Percentiles rank a stretch among this genome's conserved stretches.
phyloP scores from a whole-genome alignment of 2,329 filamentous ascomycete genomes.

The Sclerotinia borealis region DNA sequence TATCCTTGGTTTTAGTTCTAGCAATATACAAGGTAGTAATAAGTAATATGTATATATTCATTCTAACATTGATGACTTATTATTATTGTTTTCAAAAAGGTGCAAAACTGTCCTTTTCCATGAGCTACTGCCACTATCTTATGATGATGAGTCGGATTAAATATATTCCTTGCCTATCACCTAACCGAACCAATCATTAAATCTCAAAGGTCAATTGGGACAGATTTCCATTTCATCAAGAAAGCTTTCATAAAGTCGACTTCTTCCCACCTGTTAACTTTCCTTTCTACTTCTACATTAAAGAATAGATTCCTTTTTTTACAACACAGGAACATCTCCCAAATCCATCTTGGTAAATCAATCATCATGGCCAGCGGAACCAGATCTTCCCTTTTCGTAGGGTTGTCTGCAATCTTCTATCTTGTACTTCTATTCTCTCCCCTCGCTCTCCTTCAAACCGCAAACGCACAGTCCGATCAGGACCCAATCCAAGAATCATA shows the following conservation, averaged over 20 bases:
- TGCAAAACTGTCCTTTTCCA: conserved; percentile 12
- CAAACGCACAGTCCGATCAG: conserved; percentile 65
- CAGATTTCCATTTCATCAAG: conserved; percentile 26
- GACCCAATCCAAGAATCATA: conserved; percentile 61
- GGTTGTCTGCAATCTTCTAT: conserved; percentile 88
- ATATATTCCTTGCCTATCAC: background rate
- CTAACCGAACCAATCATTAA: conserved; percentile 23
- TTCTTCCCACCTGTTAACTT: background rate
- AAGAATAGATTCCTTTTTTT: conserved; percentile 9
- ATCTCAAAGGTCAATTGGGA: conserved; percentile 19
- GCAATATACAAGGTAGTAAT: no score
- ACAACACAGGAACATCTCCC: background rate
- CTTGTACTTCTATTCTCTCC: conserved; percentile 84
- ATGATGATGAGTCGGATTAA: background rate
- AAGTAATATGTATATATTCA: no score
- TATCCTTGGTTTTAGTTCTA: no score
- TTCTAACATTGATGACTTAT: no score
- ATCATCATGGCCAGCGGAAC: conserved; percentile 53
- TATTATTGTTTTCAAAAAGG: background rate
- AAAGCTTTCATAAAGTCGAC: conserved; percentile 13
- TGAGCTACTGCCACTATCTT: background rate
- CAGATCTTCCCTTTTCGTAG: conserved; percentile 64
- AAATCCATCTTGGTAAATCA: conserved; percentile 17
- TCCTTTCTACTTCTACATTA: background rate
- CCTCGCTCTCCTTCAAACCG: conserved; percentile 73